Evolutionary conservation across 2,329 filamentous ascomycete species (phyloP), one percentile per base, ranked within the genome.

Genomic region (Claviceps purpurea): DNA sequence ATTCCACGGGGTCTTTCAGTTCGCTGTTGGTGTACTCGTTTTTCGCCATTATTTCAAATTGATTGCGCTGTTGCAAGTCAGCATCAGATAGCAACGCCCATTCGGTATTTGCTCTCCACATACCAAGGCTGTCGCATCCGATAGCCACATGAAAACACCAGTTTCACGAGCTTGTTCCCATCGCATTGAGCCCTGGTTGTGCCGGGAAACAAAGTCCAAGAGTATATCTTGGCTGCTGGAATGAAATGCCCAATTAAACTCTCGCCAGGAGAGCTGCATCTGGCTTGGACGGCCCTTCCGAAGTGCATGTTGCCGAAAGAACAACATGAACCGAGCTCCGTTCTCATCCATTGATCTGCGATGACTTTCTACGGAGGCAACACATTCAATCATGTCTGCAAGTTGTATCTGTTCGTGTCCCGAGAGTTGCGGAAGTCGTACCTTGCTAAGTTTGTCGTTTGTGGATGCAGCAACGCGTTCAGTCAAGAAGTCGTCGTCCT

Each of bases 81-180:
- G 56, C 30, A 50, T 50, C 37, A 39, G 37, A 30, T 5, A 8
- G n/a, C 7, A 18, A 16, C 30, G 26, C 39, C 20, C 8, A 22
- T 26, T n/a, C 16, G 1, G 24, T 26, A 38, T 26, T 14, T 11
- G 22, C 16, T 10, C 30, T 26, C 50, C n/a, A 65, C 82, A 67
- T 74, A 93, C 88, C 64, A 97, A 72, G 22, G 89, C 82, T 51
- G 77, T 78, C 18, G 75, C 68, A 65, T 96, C 90, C 0, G 82
- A 80, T 56, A 98, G 75, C 91, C 93, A 98, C 82, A 96, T 91
- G 63, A 95, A 96, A 52, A 97, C 76, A 11, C 93, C 93, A 58
- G 85, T 88, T 63, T 94, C 85, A 47, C 85, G 78, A 1, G 91
- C 93, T 60, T 90, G 78, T 56, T 85, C 79, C 93, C 93, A 98